These are phyloP conservation scores for Pharnaceum exiguum DNA, from an alignment of 148 eudicot species.

Conservation along the genomic window DNA sequence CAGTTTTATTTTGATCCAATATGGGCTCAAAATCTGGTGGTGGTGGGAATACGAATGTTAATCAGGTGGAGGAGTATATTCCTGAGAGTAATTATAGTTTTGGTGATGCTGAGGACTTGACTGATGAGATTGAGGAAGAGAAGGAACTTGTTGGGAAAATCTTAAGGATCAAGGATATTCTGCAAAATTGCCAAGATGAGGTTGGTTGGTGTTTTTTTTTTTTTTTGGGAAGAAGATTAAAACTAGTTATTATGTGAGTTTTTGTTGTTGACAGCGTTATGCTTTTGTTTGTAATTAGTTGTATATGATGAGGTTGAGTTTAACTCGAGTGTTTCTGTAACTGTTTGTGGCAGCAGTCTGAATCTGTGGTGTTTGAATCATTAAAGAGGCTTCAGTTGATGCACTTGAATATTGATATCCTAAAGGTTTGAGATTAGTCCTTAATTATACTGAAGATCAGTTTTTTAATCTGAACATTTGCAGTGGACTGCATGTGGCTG, in stretches of 20 bases:
- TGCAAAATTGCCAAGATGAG: constrained; percentile 63
- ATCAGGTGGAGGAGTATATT: constrained; percentile 21
- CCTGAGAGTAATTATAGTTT: constrained; percentile 41
- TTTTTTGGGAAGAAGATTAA: background rate
- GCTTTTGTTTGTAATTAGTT: background rate
- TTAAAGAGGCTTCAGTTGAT: constrained; percentile 81
- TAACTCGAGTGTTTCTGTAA: constrained; percentile 9
- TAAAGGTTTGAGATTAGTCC: constrained; percentile 46
- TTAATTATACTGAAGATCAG: constrained; percentile 14
- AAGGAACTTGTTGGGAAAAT: constrained; percentile 54
- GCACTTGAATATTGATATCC: constrained; percentile 62
- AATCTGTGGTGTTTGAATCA: constrained; percentile 58
- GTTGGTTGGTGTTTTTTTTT: constrained; percentile 22
- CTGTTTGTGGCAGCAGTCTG: constrained; percentile 55
- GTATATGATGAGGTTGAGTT: background rate
- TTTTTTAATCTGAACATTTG: background rate
- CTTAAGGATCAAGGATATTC: constrained; percentile 69
- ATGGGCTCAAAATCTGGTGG: constrained; percentile 41
- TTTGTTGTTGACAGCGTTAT: background rate
- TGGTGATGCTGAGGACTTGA: constrained; percentile 86
- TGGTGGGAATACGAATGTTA: constrained; percentile 30
- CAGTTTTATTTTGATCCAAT: constrained; percentile 16
- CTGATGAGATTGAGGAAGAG: constrained; percentile 75
- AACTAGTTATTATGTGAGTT: background rate
- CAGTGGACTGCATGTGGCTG: background rate